Evolutionary conservation across 805 yeast species (phyloP), one percentile per base, ranked within the genome.

Genomic region (Candida suzukii): DNA sequence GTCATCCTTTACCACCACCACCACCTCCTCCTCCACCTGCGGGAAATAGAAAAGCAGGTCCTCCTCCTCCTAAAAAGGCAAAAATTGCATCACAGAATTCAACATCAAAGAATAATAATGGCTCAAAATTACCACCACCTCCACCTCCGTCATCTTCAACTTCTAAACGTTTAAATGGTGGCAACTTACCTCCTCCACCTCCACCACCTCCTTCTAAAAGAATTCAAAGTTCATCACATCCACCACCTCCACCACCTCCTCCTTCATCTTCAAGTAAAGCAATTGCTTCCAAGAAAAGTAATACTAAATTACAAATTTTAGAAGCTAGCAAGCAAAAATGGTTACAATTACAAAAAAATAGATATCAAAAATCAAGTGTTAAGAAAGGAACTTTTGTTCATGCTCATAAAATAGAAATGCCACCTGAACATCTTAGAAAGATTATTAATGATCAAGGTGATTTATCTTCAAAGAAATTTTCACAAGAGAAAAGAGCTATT

Each of bases 391-490:
- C 81, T 13, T 64, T 66, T 35, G 77, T 78, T 11, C 78, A 73
- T 38, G 71, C 83, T 0, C 72, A 71, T 11, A 85, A 85, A 54
- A 72, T 79, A 1, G 88, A 86, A 48, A 83, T 90, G 88, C 96
- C 97, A 0, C 95, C 95, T 0, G 96, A 90, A 53, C 97, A 90
- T 63, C 64, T 91, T 20, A 71, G 99, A 35, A 87, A 86, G 57
- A 84, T 88, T 44, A 77, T 91, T 56, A 72, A 73, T 39, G 87
- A 80, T 46, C 95, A 88, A 53, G 88, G 88, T 1, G 96, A 91
- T 53, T 74, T 90, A 68, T 77, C 95, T 1, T 77, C 90, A 2
- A 75, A 77, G 48, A 79, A 80, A 47, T 84, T 85, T 38, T 80
- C 91, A 18, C 76, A 83, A 12, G 97, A 91, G 53, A 90, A 88